A percentile compares a stretch with the other conserved stretches of the same genome.
Evolutionary conservation across 495 filamentous ascomycete genomes (phyloP).

Genomic region (Ascodesmis nigricans): DNA sequence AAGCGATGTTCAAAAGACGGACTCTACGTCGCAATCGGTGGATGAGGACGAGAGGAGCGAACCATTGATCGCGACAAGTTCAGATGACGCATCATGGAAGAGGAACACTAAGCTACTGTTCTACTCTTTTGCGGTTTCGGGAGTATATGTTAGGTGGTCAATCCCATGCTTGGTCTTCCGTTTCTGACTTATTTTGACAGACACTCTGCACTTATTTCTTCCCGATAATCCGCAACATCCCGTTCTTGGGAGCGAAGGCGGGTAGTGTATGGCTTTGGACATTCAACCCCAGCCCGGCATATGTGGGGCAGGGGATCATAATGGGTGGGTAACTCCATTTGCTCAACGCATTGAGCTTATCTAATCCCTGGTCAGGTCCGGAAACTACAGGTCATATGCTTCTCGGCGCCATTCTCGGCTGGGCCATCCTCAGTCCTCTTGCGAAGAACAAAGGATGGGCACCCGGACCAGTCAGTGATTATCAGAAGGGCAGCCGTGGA

Average conservation of each 20-base stretch:
- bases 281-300: constrained; percentile 83
- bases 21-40: background rate
- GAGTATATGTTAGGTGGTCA: constrained; percentile 16
- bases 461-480: constrained; percentile 61
- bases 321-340: too few species aligned
- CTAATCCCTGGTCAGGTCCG: too few species aligned
- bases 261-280: constrained; percentile 83
- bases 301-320: constrained; percentile 67
- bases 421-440: constrained; percentile 75
- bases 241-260: constrained; percentile 54
- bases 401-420: constrained; percentile 70
- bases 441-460: constrained; percentile 78
- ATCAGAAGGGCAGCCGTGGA: constrained; percentile 78
- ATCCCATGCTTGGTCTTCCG: constrained; percentile 31
- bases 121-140: constrained; percentile 16
- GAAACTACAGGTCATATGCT: constrained; percentile 92
- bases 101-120: constrained; percentile 32
- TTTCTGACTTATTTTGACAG: constrained; percentile 28
- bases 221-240: constrained; percentile 61
- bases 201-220: constrained; percentile 86
- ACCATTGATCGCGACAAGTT: constrained; percentile 1
- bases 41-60: constrained; percentile 10
- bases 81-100: constrained; percentile 24
- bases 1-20: background rate
- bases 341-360: too few species aligned